Percentiles rank a stretch among this genome's conserved stretches.
phyloP scores from a whole-genome alignment of 345 rosid species.

The Populus euphratica region DNA sequence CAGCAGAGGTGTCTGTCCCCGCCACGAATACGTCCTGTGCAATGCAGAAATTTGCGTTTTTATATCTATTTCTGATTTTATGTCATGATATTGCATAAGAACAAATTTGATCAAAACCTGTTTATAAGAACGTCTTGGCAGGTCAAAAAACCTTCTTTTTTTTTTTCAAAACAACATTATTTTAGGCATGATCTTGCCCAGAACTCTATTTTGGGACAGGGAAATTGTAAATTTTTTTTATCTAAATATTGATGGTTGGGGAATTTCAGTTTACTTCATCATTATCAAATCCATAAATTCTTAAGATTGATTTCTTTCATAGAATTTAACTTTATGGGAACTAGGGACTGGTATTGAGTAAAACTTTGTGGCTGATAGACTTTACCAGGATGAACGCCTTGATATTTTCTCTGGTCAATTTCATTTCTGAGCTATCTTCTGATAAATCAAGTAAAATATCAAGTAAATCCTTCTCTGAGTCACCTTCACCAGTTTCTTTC shows the following conservation, averaged over 20 bases:
- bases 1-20: slow-evolving; percentile 65
- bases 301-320: background rate
- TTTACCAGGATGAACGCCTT: slow-evolving; percentile 55
- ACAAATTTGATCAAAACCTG: background rate
- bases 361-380: background rate
- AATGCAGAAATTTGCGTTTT: background rate
- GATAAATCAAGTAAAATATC: slow-evolving; percentile 41
- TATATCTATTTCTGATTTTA: background rate
- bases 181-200: background rate
- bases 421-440: slow-evolving; percentile 44
- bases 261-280: background rate
- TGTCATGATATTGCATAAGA: background rate
- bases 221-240: background rate
- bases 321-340: background rate
- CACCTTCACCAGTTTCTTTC: slow-evolving; percentile 14
- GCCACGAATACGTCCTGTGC: slow-evolving; percentile 56
- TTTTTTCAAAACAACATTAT: no score
- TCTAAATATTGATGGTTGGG: no score
- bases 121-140: no score
- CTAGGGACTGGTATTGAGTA: background rate
- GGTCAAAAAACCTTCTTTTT: no score
- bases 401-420: slow-evolving; percentile 45
- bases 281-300: background rate
- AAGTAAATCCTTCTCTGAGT: slow-evolving; percentile 38
- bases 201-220: background rate